phyloP scores from a whole-genome alignment of 805 yeast species.

The Pichia nanzhaoensis region DNA sequence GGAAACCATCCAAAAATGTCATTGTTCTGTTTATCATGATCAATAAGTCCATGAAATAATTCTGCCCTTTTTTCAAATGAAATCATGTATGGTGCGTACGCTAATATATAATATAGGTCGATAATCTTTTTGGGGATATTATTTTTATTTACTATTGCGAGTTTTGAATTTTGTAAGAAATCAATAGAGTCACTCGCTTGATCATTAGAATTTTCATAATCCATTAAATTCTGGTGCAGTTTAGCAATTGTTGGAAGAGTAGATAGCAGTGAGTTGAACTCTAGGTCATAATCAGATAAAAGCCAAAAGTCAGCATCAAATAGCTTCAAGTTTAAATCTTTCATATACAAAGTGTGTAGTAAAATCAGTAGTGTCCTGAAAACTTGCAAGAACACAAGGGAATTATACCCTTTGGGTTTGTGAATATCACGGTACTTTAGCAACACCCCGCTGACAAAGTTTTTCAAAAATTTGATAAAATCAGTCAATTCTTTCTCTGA shows the following conservation, averaged over 20 bases:
- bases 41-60: constrained; percentile 59
- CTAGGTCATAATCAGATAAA: constrained; percentile 18
- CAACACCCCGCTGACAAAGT: neutral
- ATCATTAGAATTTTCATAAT: constrained; percentile 8
- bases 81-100: constrained; percentile 70
- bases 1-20: constrained; percentile 20
- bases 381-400: neutral
- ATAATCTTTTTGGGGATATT: constrained; percentile 15
- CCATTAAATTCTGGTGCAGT: constrained; percentile 11
- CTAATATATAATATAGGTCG: constrained; percentile 45
- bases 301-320: constrained; percentile 52
- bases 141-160: constrained; percentile 10
- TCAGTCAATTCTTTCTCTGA: neutral
- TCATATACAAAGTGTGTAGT: constrained; percentile 55
- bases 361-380: constrained; percentile 23
- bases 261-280: constrained; percentile 17
- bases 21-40: constrained; percentile 37
- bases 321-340: constrained; percentile 56
- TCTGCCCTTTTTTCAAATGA: constrained; percentile 69
- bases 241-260: constrained; percentile 17
- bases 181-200: constrained; percentile 1
- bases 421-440: constrained; percentile 5
- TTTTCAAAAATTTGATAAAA: constrained; percentile 3
- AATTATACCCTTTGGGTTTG: neutral
- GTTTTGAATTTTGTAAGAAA: constrained; percentile 4